Conservation (phyloP, 2,329 filamentous ascomycete species). For the Rhynchosporium agropyri region DNA sequence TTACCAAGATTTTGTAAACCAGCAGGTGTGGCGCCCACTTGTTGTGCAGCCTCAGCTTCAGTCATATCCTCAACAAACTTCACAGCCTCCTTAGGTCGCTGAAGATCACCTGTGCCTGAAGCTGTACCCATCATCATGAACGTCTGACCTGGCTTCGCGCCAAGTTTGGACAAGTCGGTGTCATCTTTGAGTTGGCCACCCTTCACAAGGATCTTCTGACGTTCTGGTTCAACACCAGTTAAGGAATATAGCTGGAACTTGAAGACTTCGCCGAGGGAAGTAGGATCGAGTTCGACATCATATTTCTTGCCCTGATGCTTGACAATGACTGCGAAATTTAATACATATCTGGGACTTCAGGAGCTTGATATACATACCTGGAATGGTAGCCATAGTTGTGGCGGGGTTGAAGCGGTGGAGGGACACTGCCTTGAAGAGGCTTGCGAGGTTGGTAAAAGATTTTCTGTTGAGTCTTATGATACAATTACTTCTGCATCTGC, state of each 20-base stretch:
- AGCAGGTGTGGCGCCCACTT: conserved; percentile 82
- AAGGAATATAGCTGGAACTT: conserved; percentile 95
- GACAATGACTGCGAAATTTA: conserved; percentile 68
- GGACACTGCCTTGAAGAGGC: conserved; percentile 4
- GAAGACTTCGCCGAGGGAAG: conserved; percentile 85
- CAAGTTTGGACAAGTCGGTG: conserved; percentile 79
- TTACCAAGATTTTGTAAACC: conserved; percentile 93
- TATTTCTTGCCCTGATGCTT: conserved; percentile 97
- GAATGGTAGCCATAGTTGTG: conserved; percentile 42
- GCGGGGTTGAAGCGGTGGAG: conserved; percentile 34
- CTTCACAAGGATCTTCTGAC: conserved; percentile 95
- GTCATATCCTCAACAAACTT: conserved; percentile 98
- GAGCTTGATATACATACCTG: conserved; percentile 36
- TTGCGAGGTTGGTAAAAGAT: not conserved
- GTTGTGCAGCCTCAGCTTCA: conserved; percentile 83
- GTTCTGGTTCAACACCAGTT: conserved; percentile 92
- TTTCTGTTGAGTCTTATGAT: not conserved
- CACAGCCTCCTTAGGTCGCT: conserved; percentile 76
- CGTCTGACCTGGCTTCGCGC: conserved; percentile 80
- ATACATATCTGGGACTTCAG: conserved; percentile 10
- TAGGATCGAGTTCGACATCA: conserved; percentile 86
- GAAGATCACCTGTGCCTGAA: conserved; percentile 58
- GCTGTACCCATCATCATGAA: conserved; percentile 98
- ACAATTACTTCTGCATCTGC: not conserved
- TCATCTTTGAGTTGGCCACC: conserved; percentile 96